Base-by-base conservation (phyloP, 192 early-diverging fungal species). In the Piromyces sp. region DNA sequence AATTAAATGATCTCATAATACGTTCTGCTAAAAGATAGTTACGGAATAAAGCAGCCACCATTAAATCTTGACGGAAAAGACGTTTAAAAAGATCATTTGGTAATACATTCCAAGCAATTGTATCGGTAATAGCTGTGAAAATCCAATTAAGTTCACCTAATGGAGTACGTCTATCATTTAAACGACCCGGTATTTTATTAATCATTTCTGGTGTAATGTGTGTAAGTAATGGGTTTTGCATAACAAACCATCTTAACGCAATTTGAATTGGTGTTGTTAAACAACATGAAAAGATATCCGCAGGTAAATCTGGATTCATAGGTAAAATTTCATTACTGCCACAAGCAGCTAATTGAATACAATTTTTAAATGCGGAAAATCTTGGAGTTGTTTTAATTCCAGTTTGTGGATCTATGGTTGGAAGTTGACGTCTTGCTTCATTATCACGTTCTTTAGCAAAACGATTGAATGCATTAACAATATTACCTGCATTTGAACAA, bases 141-240 rank as follows among this genome's bases (percentile, higher is more conserved):
- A 99, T 97, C 97, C 97, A 99, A 83, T 98, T 98, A 81, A 99
- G 89, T 87, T 99, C 97, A 78, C 97, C 97, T 19, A 98, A 88
- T 0, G 97, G 95, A 26, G 97, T 96, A 26, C 95, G 90, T 37
- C 97, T 92, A 82, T 97, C 96, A 84, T 93, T 93, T 30, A 95
- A 87, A 30, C 92, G 87, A 33, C 97, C 97, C 5, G 96, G 96
- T 29, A 96, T 88, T 80, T 92, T 90, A 78, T 90, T 87, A 30
- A 97, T 94, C 92, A 97, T 95, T 28, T 95, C 94, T n/a, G 92
- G 87, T 0, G 93, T 95, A 51, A 97, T 88, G 80, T 92, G 91
- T 30, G 84, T 81, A 30, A 92, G 84, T 36, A 95, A 85, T 30
- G 95, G 95, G 82, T 96, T 95, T 79, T 95, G 93, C 30, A 93